These are phyloP conservation scores for Hymenoscyphus salicellus DNA, from an alignment of 2,329 filamentous ascomycete species.

Conservation along the genomic window DNA sequence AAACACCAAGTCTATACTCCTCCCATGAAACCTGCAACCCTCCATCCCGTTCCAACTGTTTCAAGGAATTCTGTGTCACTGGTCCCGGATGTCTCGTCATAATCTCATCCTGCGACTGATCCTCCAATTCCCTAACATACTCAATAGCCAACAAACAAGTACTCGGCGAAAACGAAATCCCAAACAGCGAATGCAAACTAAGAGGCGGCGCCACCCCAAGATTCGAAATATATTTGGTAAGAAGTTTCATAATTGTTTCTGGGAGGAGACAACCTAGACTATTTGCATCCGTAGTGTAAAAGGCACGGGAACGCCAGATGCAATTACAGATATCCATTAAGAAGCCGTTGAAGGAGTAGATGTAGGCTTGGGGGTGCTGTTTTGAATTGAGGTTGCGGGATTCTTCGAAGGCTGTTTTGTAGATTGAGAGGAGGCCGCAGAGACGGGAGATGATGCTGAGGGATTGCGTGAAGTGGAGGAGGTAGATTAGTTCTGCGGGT, in stretches of 20 bases:
- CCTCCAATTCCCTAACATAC: slow-evolving; percentile 56
- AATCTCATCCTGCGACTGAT: slow-evolving; percentile 46
- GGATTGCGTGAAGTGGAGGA: slow-evolving; percentile 64
- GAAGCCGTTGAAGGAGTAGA: slow-evolving; percentile 75
- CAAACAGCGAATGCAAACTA: slow-evolving; percentile 51
- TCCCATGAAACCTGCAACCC: slow-evolving; percentile 68
- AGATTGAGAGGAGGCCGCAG: slow-evolving; percentile 65
- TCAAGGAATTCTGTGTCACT: slow-evolving; percentile 65
- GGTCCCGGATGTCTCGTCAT: slow-evolving; percentile 60
- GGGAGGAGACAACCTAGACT: slow-evolving; percentile 52
- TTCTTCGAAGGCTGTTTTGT: slow-evolving; percentile 71
- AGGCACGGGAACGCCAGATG: slow-evolving; percentile 72
- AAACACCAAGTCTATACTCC: slow-evolving; percentile 70
- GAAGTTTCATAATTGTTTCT: slow-evolving; percentile 42
- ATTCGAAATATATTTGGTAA: slow-evolving; percentile 48
- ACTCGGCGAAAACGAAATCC: slow-evolving; percentile 56
- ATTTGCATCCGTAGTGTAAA: slow-evolving; percentile 62
- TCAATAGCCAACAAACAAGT: slow-evolving; percentile 55
- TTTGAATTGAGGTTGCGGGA: slow-evolving; percentile 48
- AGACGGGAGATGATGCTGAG: slow-evolving; percentile 64
- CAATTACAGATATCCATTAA: slow-evolving; percentile 86
- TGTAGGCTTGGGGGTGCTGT: slow-evolving; percentile 56
- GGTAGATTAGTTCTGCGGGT: slow-evolving; percentile 65
- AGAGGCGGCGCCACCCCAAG: slow-evolving; percentile 45
- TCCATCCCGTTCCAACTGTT: slow-evolving; percentile 59